Evolutionary conservation across 1,284 basidiomycete genomes (phyloP), one percentile per base, ranked within the genome.

Genomic region (Pyrrhoderma noxium): DNA sequence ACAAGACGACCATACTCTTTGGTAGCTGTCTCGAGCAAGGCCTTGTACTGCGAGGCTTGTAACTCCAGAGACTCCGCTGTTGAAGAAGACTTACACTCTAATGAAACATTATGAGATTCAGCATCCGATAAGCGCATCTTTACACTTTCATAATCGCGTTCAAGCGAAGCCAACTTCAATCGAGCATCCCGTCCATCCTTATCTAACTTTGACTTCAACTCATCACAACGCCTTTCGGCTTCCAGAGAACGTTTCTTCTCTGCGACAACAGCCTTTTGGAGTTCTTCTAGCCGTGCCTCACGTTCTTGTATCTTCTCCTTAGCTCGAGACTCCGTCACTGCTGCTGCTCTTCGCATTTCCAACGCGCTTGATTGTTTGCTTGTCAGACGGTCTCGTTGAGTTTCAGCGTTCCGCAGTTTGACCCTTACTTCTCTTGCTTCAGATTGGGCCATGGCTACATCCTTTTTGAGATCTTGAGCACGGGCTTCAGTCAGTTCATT

Each of bases 391-490:
- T 67, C 60, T 23, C 74, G 73, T 53, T 84, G 82, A 55, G 80
- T 72, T 57, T 87, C 85, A 3, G 75, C 68, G 45, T 68, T 60
- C n/a, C 79, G 74, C 18, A 85, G 65, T 61, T 81, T 85, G 39
- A 69, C 59, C 8, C 76, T 73, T 1, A 85, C 64, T 18, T 80
- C 80, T 59, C 79, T 84, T 57, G 84, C 62, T 61, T 87, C 83
- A 0, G 67, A 63, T 59, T 84, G 77, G 49, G 82, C 80, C 0
- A 67, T 55, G 1, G 64, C 54, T n/a, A 67, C 64, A 8, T 65
- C 54, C 57, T 75, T 79, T 64, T 76, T 83, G 49, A 80, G 64
- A 43, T 85, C 85, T 43, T 79, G 77, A 1, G 81, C 55, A 27
- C 76, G 73, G 11, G 62, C 57, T 25, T 85, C 82, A 40, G 80